Evolutionary conservation across 495 filamentous ascomycete genomes (phyloP), one percentile per base, ranked within the genome.

Genomic region (Penicillium paradoxum): DNA sequence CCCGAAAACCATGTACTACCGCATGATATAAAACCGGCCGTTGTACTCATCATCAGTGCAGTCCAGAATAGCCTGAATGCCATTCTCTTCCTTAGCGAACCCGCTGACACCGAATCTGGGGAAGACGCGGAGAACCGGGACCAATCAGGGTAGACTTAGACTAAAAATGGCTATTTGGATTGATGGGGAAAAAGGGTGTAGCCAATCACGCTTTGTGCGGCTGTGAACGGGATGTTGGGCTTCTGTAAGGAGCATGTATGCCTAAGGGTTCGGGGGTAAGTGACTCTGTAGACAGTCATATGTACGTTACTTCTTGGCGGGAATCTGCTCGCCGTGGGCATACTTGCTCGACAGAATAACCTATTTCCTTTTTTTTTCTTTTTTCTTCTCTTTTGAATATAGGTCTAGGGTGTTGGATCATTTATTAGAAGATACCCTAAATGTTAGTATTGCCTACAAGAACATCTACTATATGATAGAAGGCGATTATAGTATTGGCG

Each of bases 21-120:
- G 49, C 19, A 30, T 51, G 49, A 51, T 42, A 32, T 24, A 3
- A 8, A 32, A 15, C n/a, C 18, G 4, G 14, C 14, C n/a, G n/a
- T n/a, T 43, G 39, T 43, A 51, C 19, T 42, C 38, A 38, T 51
- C 49, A 51, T 43, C 18, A 30, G 4, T 3, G 33, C 15, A 18
- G 22, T 25, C 33, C 21, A 48, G 15, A 48, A 37, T 37, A 48
- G 14, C 36, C 22, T 13, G 36, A 27, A 38, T 24, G 22, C 21
- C 14, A 38, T 49, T 49, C 19, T 43, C 14, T 9, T 25, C n/a
- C 15, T 9, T n/a, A n/a, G n/a, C 32, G 10, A 17, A 6, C 8
- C 27, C 34, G 19, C 22, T 37, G 36, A 32, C 8, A 40, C 21
- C 19, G 2, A 25, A 9, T 41, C 36, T 24, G 36, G 47, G 36